Evolutionary conservation across 805 yeast species (phyloP).

Genomic region (Grigorovia humatica): DNA sequence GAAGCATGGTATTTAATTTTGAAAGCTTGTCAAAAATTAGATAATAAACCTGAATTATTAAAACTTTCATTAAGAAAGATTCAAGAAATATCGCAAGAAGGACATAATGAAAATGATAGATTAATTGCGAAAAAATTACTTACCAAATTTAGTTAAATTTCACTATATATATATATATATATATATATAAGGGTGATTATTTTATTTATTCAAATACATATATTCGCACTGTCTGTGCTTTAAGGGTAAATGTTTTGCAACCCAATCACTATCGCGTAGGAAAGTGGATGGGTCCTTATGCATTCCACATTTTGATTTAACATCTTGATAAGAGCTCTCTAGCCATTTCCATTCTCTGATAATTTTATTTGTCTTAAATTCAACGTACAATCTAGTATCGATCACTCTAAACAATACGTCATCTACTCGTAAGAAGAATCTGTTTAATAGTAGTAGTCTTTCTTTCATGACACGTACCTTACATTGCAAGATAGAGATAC

Average conservation of each 20-base stretch:
- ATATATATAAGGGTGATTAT: background rate
- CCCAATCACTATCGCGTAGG: slow-evolving; percentile 82
- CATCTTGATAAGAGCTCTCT: slow-evolving; percentile 53
- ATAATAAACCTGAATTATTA: slow-evolving; percentile 24
- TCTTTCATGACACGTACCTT: slow-evolving; percentile 86
- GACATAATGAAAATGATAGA: slow-evolving; percentile 26
- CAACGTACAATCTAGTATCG: slow-evolving; percentile 79
- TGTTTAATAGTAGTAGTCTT: slow-evolving; percentile 58
- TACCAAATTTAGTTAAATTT: slow-evolving; percentile 7
- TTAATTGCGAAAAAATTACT: slow-evolving; percentile 30
- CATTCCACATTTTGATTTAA: slow-evolving; percentile 32
- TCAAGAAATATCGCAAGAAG: slow-evolving; percentile 23
- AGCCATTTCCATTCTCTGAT: slow-evolving; percentile 71
- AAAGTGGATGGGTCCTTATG: slow-evolving; percentile 55
- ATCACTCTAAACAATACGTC: slow-evolving; percentile 74
- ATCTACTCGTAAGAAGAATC: slow-evolving; percentile 83
- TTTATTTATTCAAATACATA: slow-evolving; percentile 9
- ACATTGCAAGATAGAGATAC: slow-evolving; percentile 65
- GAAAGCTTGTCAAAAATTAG: slow-evolving; percentile 27
- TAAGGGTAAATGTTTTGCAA: slow-evolving; percentile 49
- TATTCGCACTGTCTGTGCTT: slow-evolving; percentile 29
- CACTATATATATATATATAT: background rate
- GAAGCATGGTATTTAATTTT: slow-evolving; percentile 70
- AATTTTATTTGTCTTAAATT: slow-evolving; percentile 42
- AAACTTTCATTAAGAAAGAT: slow-evolving; percentile 31